These are phyloP conservation scores for Eutrema salsugineum DNA, from an alignment of 441 rosid species.

Conservation along the genomic window DNA sequence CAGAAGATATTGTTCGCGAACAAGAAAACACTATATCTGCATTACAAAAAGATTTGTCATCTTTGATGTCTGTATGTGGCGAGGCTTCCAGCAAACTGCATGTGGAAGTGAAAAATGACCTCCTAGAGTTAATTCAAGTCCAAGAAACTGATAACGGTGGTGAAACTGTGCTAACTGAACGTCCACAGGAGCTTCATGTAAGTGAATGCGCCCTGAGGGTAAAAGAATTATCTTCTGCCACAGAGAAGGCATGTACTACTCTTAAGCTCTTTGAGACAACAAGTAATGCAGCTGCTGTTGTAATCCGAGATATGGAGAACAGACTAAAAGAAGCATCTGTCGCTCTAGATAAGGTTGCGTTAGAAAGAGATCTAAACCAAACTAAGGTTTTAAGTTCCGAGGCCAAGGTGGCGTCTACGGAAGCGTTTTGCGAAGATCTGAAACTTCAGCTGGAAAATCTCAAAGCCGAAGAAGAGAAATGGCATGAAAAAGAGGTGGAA, in stretches of 20 bases:
- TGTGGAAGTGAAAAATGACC: conserved; percentile 47
- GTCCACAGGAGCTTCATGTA: conserved; percentile 31
- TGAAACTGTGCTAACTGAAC: conserved; percentile 35
- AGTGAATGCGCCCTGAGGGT: conserved; percentile 38
- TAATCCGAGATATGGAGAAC: conserved; percentile 59
- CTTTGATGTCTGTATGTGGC: conserved; percentile 58
- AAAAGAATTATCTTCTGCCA: conserved; percentile 47
- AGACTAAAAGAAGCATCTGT: conserved; percentile 42
- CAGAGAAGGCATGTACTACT: conserved; percentile 39
- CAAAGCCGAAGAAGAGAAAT: conserved; percentile 45
- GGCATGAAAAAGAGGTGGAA: conserved; percentile 62
- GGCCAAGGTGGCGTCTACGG: conserved; percentile 46
- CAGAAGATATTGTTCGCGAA: conserved; percentile 48
- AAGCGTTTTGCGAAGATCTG: conserved; percentile 50
- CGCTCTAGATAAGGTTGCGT: conserved; percentile 39
- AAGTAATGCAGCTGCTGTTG: conserved; percentile 47
- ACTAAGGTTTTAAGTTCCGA: conserved; percentile 54
- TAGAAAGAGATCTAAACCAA: conserved; percentile 57
- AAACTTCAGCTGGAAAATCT: conserved; percentile 44
- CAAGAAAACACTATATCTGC: conserved; percentile 45
- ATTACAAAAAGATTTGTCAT: conserved; percentile 46
- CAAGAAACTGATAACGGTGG: conserved; percentile 34
- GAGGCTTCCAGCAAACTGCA: conserved; percentile 58
- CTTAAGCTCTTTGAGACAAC: conserved; percentile 53
- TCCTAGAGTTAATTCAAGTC: conserved; percentile 45